phyloP scores from a whole-genome alignment of 2,329 filamentous ascomycete species.

The Cladosporium sp. region DNA sequence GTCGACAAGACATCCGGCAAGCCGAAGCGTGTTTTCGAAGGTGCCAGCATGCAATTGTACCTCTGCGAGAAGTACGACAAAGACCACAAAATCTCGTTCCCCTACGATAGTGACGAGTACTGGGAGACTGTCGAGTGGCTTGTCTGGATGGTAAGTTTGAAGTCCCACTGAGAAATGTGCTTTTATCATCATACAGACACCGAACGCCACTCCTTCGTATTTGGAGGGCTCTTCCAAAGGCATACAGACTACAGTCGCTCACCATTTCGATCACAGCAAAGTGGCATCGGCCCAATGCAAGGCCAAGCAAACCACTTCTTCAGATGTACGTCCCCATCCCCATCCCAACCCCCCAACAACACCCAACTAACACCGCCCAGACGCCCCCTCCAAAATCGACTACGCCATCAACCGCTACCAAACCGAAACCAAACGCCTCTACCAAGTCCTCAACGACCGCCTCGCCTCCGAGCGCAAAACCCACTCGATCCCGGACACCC shows the following conservation, averaged over 20 bases:
- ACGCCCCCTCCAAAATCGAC: constrained; percentile 75
- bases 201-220: not conserved
- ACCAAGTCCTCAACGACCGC: constrained; percentile 71
- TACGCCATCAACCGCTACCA: constrained; percentile 78
- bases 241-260: not conserved
- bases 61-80: constrained; percentile 30
- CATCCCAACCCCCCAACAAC: not conserved
- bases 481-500: not conserved
- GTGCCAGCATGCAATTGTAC: constrained; percentile 24
- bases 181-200: not conserved
- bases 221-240: not conserved
- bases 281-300: constrained; percentile 65
- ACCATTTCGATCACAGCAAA: not conserved
- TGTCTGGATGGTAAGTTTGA: constrained; percentile 27
- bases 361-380: not conserved
- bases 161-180: not conserved
- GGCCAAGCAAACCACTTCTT: constrained; percentile 71
- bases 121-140: constrained; percentile 55
- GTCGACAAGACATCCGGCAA: constrained; percentile 69
- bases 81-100: constrained; percentile 24
- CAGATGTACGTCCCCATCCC: constrained; percentile 6
- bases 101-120: constrained; percentile 23
- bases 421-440: constrained; percentile 77
- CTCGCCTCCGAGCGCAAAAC: constrained; percentile 51
- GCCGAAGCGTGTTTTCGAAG: constrained; percentile 66